phyloP scores from a whole-genome alignment of 2,329 filamentous ascomycete species.

The Penicillium sp. region DNA sequence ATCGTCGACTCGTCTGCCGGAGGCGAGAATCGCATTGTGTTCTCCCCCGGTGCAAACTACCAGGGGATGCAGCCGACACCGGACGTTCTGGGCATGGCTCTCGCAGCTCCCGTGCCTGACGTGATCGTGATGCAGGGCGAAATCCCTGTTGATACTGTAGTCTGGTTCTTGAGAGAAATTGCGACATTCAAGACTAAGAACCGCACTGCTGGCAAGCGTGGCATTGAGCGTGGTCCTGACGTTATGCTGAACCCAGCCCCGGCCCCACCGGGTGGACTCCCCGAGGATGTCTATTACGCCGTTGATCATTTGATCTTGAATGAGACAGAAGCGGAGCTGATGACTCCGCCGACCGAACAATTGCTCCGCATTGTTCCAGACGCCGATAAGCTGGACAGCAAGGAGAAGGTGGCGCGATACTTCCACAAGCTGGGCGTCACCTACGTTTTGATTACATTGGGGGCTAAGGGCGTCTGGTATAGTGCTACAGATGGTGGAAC shows the following conservation, averaged over 20 bases:
- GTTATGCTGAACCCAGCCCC: conserved; percentile 88
- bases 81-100: conserved; percentile 39
- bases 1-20: conserved; percentile 70
- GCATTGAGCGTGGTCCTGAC: conserved; percentile 47
- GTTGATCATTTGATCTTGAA: conserved; percentile 84
- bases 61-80: conserved; percentile 42
- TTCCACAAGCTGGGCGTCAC: conserved; percentile 70
- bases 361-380: conserved; percentile 29
- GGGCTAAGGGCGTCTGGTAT: conserved; percentile 71
- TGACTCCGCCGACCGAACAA: conserved; percentile 55
- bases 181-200: conserved; percentile 43
- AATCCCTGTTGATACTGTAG: conserved; percentile 65
- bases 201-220: conserved; percentile 36
- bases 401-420: conserved; percentile 56
- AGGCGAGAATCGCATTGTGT: conserved; percentile 71
- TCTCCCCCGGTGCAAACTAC: conserved; percentile 70
- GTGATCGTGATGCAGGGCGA: conserved; percentile 77
- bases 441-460: conserved; percentile 81
- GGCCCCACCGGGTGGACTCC: conserved; percentile 71
- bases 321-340: conserved; percentile 79
- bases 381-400: conserved; percentile 44
- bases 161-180: conserved; percentile 55
- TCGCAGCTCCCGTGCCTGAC: conserved; percentile 52
- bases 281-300: conserved; percentile 62
- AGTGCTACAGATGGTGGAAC: conserved; percentile 54